Percentiles rank a stretch among this genome's conserved stretches.
Evolutionary conservation across 441 rosid species (phyloP).

Genomic region (Populus trichocarpa): DNA sequence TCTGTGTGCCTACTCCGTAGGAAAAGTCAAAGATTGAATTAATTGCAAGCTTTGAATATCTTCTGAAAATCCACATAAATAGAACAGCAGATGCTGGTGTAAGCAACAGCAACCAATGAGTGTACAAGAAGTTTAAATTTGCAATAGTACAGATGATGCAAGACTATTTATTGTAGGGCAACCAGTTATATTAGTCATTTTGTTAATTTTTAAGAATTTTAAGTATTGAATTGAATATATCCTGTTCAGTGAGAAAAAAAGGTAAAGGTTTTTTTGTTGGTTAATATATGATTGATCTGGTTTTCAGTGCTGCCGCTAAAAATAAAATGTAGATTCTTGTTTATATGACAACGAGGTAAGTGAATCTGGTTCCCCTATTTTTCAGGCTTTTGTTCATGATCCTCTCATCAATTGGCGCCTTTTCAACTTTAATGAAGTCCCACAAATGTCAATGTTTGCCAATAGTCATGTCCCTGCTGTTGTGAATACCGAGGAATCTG

Average conservation of each 20-base stretch:
- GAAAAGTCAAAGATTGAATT: background rate
- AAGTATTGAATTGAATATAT: background rate
- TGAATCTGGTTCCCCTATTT: background rate
- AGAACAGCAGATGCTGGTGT: background rate
- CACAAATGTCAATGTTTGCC: constrained; percentile 71
- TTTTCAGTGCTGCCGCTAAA: background rate
- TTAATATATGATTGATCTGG: background rate
- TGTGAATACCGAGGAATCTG: constrained; percentile 67
- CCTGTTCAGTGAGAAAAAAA: background rate
- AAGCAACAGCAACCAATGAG: background rate
- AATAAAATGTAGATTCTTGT: background rate
- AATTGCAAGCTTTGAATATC: background rate
- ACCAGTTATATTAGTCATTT: background rate
- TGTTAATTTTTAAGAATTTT: background rate
- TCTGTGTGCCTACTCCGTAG: background rate
- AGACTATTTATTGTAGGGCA: background rate
- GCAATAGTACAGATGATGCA: background rate
- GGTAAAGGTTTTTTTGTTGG: background rate
- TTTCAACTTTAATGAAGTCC: constrained; percentile 95
- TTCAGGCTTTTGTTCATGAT: constrained; percentile 98
- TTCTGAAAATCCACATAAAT: background rate
- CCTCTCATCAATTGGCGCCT: constrained; percentile 99
- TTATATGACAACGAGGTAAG: background rate
- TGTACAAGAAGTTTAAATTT: background rate
- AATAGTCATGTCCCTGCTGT: constrained; percentile 58